Percentiles rank a stretch among this genome's conserved stretches.
Evolutionary conservation across 805 yeast genomes (phyloP).

Genomic region (Metschnikowia gruessii): DNA sequence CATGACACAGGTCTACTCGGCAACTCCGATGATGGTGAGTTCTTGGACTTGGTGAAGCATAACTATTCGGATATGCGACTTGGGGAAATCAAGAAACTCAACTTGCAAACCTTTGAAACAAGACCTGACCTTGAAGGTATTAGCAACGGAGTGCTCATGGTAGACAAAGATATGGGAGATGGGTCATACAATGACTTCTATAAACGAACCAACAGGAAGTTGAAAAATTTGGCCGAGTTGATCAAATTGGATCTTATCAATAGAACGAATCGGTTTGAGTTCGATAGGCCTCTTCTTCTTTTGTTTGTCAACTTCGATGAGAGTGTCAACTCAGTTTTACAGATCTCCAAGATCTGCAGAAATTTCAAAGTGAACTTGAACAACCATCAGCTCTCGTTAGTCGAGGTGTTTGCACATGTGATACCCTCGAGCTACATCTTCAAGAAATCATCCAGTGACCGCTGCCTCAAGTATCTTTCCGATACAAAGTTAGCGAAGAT

Average conservation of each 20-base stretch:
- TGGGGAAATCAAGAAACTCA: constrained; percentile 42
- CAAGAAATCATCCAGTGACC: constrained; percentile 17
- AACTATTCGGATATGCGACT: constrained; percentile 48
- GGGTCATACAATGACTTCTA: constrained; percentile 29
- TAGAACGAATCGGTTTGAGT: constrained; percentile 40
- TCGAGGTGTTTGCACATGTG: constrained; percentile 36
- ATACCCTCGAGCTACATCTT: constrained; percentile 31
- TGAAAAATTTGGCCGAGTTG: constrained; percentile 34
- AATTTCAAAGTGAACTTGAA: constrained; percentile 40
- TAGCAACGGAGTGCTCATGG: constrained; percentile 27
- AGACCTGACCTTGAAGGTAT: constrained; percentile 30
- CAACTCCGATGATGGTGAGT: constrained; percentile 17
- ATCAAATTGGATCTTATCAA: constrained; percentile 40
- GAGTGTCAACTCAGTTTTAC: constrained; percentile 44
- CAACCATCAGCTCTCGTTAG: constrained; percentile 41
- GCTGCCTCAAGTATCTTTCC: constrained; percentile 27
- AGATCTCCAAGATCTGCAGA: constrained; percentile 46
- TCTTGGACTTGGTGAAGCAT: constrained; percentile 41
- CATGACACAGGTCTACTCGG: neutral
- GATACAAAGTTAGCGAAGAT: constrained; percentile 40
- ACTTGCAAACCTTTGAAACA: constrained; percentile 27
- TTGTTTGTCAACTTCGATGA: constrained; percentile 47
- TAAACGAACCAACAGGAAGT: constrained; percentile 28
- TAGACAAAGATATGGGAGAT: constrained; percentile 22
- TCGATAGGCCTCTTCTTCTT: constrained; percentile 48